Percentiles rank a stretch among this genome's conserved stretches.
phyloP scores from a whole-genome alignment of 2,329 filamentous ascomycete species.

The Fusarium chuoi region DNA sequence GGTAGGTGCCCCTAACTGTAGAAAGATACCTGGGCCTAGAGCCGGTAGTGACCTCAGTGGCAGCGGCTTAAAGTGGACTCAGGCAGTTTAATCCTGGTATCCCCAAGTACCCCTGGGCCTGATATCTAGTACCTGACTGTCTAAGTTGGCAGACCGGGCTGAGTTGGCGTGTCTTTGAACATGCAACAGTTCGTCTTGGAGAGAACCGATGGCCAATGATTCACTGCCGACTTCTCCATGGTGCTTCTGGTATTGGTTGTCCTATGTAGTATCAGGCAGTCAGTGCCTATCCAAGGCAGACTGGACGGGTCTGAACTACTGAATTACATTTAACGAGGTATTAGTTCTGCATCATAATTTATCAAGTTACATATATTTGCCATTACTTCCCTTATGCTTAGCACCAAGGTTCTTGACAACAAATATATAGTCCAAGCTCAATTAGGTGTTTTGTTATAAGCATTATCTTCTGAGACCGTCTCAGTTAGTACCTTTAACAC shows the following conservation, averaged over 20 bases:
- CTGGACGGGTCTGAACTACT: neutral
- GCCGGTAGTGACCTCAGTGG: conserved; percentile 28
- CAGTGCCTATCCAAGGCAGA: conserved; percentile 5
- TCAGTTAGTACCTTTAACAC: neutral
- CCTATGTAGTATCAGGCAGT: conserved; percentile 1
- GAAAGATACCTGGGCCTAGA: conserved; percentile 10
- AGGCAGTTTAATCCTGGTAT: conserved; percentile 24
- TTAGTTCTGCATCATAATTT: neutral
- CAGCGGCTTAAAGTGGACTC: conserved; percentile 35
- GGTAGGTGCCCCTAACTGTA: neutral
- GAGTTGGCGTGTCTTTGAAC: conserved; percentile 2
- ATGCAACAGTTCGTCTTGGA: neutral
- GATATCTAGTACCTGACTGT: conserved; percentile 10
- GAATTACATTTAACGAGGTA: neutral
- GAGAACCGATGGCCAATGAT: conserved; percentile 9
- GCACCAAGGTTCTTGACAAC: neutral
- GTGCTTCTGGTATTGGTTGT: neutral
- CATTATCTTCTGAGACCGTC: neutral
- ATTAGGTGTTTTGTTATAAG: neutral
- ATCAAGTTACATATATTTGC: neutral
- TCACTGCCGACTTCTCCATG: conserved; percentile 2
- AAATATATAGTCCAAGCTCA: neutral
- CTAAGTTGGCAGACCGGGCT: conserved; percentile 3
- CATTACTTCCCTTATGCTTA: neutral
- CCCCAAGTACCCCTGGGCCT: conserved; percentile 20